Base-by-base conservation (phyloP, 345 rosid species). In the Crucihimalaya himalaica region DNA sequence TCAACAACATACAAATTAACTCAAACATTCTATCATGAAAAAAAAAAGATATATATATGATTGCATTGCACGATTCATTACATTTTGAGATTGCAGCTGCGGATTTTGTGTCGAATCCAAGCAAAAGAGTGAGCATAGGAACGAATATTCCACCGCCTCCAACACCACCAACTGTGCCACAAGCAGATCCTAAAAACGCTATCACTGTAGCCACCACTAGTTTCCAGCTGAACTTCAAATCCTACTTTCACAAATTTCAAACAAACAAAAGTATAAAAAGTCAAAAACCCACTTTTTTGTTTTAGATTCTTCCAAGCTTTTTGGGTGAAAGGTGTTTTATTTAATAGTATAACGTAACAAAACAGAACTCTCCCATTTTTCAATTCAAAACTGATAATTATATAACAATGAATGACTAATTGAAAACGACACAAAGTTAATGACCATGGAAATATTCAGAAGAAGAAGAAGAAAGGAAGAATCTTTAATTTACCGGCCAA, bases 81-180 rank as follows among this genome's bases (percentile, higher is more conserved):
- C 97, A 93, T 86, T 93, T 93, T 14, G 98, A 93, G 64, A 93
- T 63, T n/a, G 98, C 97, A 68, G 98, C 98, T 20, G 98, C 97
- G 8, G 98, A 93, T 75, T 93, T 93, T 11, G 98, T 85, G 47
- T 93, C 98, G 15, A 91, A 93, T 7, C 97, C 98, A 18, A 93
- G 94, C 18, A 93, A 65, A 65, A 93, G 80, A 43, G 96, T 93
- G 56, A 93, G 97, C 98, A 91, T 93, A 2, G 98, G 98, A 32
- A 93, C 98, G 34, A 93, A 93, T 51, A 93, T 93, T 66, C 98
- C 98, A 39, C 98, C 98, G 5, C 98, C 98, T 0, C 98, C 98
- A 54, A 93, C 97, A 2, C 98, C 98, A 11, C 98, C 98, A 7
- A 93, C 98, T 0, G 98, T 91, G 9, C 98, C 98, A 70, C 87